Evolutionary conservation across 2,329 filamentous ascomycete species (phyloP).

Genomic region (Xylariales sp.): DNA sequence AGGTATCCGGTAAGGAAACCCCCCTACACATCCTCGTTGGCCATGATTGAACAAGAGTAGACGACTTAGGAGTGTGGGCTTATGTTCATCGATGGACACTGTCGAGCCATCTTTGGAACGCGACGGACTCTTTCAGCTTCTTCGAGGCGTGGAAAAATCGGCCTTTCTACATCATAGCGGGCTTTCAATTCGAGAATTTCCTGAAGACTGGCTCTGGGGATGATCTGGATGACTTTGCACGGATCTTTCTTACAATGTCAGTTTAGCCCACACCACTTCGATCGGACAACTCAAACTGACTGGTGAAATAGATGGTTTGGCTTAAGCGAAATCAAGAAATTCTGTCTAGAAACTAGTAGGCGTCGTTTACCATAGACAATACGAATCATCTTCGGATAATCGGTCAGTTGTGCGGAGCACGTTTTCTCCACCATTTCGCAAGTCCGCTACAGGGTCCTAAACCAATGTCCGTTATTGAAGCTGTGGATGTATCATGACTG

Average conservation of each 20-base stretch:
- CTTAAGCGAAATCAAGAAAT: constrained; percentile 18
- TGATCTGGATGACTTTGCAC: constrained; percentile 24
- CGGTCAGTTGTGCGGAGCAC: no score
- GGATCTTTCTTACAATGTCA: constrained; percentile 18
- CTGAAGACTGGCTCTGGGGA: constrained; percentile 15
- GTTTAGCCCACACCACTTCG: not conserved
- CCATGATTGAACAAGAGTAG: constrained; percentile 5
- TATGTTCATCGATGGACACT: constrained; percentile 29
- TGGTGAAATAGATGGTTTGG: constrained; percentile 16
- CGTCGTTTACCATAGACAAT: no score
- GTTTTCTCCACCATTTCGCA: no score
- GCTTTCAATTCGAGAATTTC: constrained; percentile 18
- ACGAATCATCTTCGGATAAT: no score
- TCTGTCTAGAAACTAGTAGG: constrained; percentile 3
- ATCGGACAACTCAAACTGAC: not conserved
- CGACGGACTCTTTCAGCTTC: constrained; percentile 35
- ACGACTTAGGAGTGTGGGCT: constrained; percentile 15
- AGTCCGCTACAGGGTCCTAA: no score
- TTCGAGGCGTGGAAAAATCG: constrained; percentile 34
- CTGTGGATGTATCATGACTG: no score
- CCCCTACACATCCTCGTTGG: not conserved
- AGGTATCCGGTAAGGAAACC: constrained; percentile 17
- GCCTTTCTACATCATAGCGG: constrained; percentile 17
- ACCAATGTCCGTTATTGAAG: no score
- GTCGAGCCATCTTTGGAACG: constrained; percentile 39